Base-by-base conservation (phyloP, 345 rosid genomes). In the Aethionema arabicum region DNA sequence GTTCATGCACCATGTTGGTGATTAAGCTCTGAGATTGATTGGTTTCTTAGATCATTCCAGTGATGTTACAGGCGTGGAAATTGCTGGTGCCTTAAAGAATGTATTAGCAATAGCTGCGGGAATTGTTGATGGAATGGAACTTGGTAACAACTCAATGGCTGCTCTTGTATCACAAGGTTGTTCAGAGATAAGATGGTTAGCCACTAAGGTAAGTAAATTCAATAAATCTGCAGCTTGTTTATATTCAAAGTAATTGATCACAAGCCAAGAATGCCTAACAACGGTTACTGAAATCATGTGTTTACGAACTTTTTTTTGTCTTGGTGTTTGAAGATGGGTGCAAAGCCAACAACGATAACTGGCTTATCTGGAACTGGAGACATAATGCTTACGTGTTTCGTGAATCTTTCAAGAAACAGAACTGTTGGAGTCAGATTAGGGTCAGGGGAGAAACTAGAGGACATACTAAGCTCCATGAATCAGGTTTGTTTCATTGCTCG, bases 31-130 rank as follows among this genome's bases (percentile, higher is more conserved):
- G 48, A 43, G 27, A 21, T 21, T 51, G 56, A 33, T 41, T 35
- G 35, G 41, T 38, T 56, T 47, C 11, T 35, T 63, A 13, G 82
- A 88, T 83, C 69, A 78, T 73, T 82, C 76, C 95, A 91, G 96
- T 79, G 96, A 91, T 82, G 96, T 91, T 69, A 88, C 85, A 80
- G 96, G 96, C 72, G 95, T 91, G 70, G 95, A 91, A 82, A 91
- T 88, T 67, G 90, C 96, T 5, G 98, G 96, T 66, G 98, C 98
- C 21, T 82, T 91, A 36, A 88, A 91, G 80, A 91, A 88, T 77
- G 96, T 91, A 47, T 82, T 91, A 11, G 96, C 98, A 36, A 91
- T 88, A 68, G 96, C 98, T 16, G 96, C 96, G 47, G 98, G 98
- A 53, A 91, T 88, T 63, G 95, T 91, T 73, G 95, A 83, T 56